Evolutionary conservation across 345 rosid species (phyloP), one percentile per base, ranked within the genome.

Genomic region (Mangifera indica): DNA sequence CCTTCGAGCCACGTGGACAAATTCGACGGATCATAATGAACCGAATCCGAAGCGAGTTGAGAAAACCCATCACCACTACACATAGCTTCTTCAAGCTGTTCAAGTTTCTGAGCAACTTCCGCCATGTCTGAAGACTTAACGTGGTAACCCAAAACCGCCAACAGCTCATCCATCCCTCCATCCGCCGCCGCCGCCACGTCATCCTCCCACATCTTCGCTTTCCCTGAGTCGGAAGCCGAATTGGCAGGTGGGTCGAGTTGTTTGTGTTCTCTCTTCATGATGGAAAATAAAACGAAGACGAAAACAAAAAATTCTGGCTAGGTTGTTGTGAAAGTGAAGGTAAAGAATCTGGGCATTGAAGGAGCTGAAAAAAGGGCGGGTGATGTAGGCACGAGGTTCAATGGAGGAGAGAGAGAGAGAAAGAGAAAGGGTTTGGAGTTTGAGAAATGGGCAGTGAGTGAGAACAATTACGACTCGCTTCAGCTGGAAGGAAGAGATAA

Each of bases 111-210:
- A 13, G 96, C 98, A 10, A 92, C 96, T n/a, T 88, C 96, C 0
- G 85, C 94, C 98, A 92, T 90, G 76, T 92, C 98, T 7, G 96
- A 84, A 10, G 92, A 76, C 73, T 78, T 77, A 0, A 92, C 98
- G 25, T 87, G 87, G 86, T 92, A 92, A 2, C 98, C 98, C 59
- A 90, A 45, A 20, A 81, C 85, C 6, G 90, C 93, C 22, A 92
- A 73, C 4, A 88, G 84, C 81, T 90, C 98, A n/a, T 92, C 98
- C 91, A 87, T 77, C 20, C 84, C 81, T 0, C 81, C 85, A 58
- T 76, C 90, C 13, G 76, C 72, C 9, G 60, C 66, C 3, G 56
- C 64, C 26, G 56, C 66, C 3, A 51, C 64, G 18, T 60, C 89
- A 3, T 81, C 87, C 48, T 75, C 82, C 81, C 89, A 80, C 76